Evolutionary conservation across 768 basidiomycete species (phyloP).

Genomic region (Pulveroboletus ravenelii): DNA sequence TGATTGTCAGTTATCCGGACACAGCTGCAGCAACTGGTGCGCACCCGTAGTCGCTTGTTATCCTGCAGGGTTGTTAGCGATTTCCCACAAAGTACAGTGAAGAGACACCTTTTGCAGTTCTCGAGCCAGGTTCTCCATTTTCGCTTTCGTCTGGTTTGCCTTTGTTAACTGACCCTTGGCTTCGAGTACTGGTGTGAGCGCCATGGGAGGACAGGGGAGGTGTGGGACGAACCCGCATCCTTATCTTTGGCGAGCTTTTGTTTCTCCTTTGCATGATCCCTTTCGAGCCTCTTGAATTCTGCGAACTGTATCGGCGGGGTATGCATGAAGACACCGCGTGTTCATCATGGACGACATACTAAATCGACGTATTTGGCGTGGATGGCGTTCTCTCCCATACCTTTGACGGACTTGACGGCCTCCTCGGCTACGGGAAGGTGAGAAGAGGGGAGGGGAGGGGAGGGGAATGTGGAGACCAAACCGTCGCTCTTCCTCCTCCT

Average conservation of each 20-base stretch:
- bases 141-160: conserved; percentile 82
- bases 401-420: conserved; percentile 81
- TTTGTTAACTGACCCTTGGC: conserved; percentile 85
- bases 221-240: conserved; percentile 60
- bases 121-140: conserved; percentile 85
- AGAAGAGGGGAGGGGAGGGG: conserved; percentile 1
- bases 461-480: conserved; percentile 50
- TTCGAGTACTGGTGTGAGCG: conserved; percentile 28
- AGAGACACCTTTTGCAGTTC: conserved; percentile 77
- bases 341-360: conserved; percentile 42
- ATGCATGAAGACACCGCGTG: conserved; percentile 18
- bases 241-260: conserved; percentile 89
- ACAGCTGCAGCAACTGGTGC: conserved; percentile 18
- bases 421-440: conserved; percentile 61
- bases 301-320: conserved; percentile 58
- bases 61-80: conserved; percentile 47
- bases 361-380: conserved; percentile 86
- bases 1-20: conserved; percentile 19
- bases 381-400: conserved; percentile 75
- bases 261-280: conserved; percentile 88
- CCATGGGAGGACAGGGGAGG: conserved; percentile 1
- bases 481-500: conserved; percentile 80
- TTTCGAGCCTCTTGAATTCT: conserved; percentile 79
- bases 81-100: conserved; percentile 5
- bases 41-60: conserved; percentile 81